These are phyloP conservation scores for Boletellus sp. DNA, from an alignment of 768 basidiomycete species.

Conservation along the genomic window DNA sequence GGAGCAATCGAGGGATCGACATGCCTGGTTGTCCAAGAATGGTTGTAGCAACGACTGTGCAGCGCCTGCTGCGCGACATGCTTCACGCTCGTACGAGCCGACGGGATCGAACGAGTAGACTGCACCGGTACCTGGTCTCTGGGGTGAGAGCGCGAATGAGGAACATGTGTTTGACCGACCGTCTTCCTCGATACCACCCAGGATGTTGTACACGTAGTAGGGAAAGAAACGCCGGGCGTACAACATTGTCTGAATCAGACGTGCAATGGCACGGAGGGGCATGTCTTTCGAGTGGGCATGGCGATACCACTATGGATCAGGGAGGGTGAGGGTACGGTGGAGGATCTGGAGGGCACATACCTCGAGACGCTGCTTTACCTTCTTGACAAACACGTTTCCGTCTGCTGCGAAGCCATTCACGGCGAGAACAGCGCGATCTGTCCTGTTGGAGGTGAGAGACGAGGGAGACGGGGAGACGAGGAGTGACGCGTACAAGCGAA, in stretches of 20 bases:
- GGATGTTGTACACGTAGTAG: constrained; percentile 95
- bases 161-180: constrained; percentile 48
- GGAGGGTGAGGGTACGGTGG: background rate
- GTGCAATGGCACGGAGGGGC: constrained; percentile 95
- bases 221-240: constrained; percentile 97
- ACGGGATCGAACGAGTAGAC: constrained; percentile 99
- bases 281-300: constrained; percentile 97
- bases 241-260: constrained; percentile 97
- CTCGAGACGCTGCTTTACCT: constrained; percentile 92
- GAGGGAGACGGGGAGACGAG: no score
- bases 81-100: constrained; percentile 95
- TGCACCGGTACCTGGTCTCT: constrained; percentile 74
- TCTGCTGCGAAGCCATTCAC: constrained; percentile 98
- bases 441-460: constrained; percentile 44
- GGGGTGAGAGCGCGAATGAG: constrained; percentile 3
- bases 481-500: constrained; percentile 69
- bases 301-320: constrained; percentile 77
- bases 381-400: constrained; percentile 96
- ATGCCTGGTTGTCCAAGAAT: constrained; percentile 96
- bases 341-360: constrained; percentile 42
- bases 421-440: constrained; percentile 88
- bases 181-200: constrained; percentile 94
- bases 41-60: constrained; percentile 95
- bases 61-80: constrained; percentile 93
- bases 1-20: constrained; percentile 45